These are phyloP conservation scores for Porcisia deanei DNA, from an alignment of 208 protist species.

Conservation along the genomic window DNA sequence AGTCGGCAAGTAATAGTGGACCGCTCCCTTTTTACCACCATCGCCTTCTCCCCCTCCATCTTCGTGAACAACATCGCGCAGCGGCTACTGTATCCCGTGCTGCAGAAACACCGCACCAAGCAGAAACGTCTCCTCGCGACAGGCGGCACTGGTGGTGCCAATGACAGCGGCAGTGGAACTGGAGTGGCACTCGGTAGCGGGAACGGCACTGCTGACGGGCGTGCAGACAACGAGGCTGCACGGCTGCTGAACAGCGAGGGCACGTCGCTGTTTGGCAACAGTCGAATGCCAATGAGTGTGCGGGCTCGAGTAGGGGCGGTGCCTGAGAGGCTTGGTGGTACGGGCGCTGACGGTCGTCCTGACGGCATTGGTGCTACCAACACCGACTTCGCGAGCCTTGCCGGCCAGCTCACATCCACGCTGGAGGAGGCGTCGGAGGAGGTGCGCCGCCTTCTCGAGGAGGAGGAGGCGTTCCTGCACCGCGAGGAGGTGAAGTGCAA, in stretches of 20 bases:
- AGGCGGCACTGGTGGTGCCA: conserved; percentile 6
- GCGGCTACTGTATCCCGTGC: conserved; percentile 52
- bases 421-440: conserved; percentile 52
- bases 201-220: conserved; percentile 12
- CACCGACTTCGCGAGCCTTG: conserved; percentile 42
- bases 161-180: neutral
- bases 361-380: neutral
- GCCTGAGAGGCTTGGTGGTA: neutral
- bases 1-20: conserved; percentile 34
- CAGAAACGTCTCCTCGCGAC: conserved; percentile 12
- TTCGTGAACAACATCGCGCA: conserved; percentile 81
- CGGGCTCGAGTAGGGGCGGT: conserved; percentile 12
- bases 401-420: conserved; percentile 41
- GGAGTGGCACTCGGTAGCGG: conserved; percentile 15
- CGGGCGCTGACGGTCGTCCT: neutral
- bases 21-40: conserved; percentile 55
- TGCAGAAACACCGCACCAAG: conserved; percentile 31
- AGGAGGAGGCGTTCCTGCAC: conserved; percentile 47
- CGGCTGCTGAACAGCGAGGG: conserved; percentile 37
- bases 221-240: conserved; percentile 22
- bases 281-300: conserved; percentile 23
- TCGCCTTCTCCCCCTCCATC: conserved; percentile 66
- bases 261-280: conserved; percentile 39
- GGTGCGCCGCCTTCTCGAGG: conserved; percentile 52
- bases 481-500: conserved; percentile 66